A percentile compares a stretch with the other conserved stretches of the same genome.
Conservation (phyloP, 2,329 filamentous ascomycete genomes). For the Phyllosticta citriasiana region DNA sequence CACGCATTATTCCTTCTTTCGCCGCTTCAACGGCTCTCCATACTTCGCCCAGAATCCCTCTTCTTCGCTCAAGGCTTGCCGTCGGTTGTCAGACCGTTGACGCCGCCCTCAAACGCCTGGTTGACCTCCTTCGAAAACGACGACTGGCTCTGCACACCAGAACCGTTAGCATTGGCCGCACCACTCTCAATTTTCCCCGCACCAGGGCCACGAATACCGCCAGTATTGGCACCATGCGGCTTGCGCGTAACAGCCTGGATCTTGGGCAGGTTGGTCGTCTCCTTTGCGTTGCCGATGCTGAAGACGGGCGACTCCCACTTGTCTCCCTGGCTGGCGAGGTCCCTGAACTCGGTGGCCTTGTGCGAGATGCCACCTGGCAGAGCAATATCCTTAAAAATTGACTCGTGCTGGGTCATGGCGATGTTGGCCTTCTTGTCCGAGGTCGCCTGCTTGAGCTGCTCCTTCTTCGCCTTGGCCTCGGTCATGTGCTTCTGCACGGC, state of each 20-base stretch:
- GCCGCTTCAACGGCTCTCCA: not conserved
- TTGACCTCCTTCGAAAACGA: conserved; percentile 38
- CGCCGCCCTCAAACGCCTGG: conserved; percentile 26
- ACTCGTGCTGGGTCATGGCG: conserved; percentile 78
- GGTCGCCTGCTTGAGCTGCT: conserved; percentile 37
- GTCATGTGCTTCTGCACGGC: conserved; percentile 65
- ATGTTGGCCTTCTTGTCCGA: conserved; percentile 69
- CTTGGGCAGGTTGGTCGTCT: conserved; percentile 61
- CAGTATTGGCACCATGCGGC: conserved; percentile 39
- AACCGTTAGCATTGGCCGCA: conserved; percentile 8
- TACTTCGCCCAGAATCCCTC: not conserved
- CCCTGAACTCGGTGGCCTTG: conserved; percentile 90
- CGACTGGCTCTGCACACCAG: conserved; percentile 15
- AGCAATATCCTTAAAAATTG: conserved; percentile 80
- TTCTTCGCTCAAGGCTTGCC: too few species aligned
- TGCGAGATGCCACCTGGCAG: conserved; percentile 81
- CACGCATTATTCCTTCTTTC: not conserved
- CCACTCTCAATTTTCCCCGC: conserved; percentile 12
- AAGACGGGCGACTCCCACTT: conserved; percentile 95
- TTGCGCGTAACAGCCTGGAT: conserved; percentile 47
- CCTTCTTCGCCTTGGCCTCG: conserved; percentile 68
- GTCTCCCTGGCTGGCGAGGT: conserved; percentile 78
- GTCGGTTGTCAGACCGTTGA: not conserved
- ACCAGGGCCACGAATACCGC: conserved; percentile 20
- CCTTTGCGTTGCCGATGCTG: conserved; percentile 66